Evolutionary conservation across 306 rosid species (phyloP).

Genomic region (Betula pendula): DNA sequence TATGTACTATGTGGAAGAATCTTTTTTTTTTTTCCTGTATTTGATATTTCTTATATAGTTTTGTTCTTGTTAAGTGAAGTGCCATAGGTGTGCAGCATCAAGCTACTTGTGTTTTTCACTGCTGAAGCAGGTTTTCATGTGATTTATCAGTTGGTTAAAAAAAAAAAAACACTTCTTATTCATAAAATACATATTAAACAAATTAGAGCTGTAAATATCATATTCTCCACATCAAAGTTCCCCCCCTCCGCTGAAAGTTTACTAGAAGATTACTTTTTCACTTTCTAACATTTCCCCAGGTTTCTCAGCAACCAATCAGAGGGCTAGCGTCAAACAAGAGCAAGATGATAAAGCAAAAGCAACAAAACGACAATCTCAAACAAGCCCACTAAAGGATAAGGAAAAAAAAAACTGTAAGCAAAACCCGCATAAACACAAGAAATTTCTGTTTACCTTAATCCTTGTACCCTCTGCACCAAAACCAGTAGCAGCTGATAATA

Average conservation of each 20-base stretch:
- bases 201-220: not conserved
- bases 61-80: not conserved
- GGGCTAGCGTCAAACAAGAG: not conserved
- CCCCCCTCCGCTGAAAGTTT: not conserved
- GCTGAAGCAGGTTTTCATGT: not conserved
- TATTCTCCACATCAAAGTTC: not conserved
- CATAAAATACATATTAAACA: not conserved
- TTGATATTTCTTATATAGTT: not conserved
- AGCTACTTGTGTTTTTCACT: not conserved
- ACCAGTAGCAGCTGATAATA: constrained; percentile 71
- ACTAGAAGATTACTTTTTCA: not conserved
- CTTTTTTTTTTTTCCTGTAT: no score
- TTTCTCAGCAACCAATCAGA: constrained; percentile 8
- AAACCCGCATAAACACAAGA: not conserved
- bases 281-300: constrained; percentile 6
- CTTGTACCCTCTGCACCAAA: constrained; percentile 82
- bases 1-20: not conserved
- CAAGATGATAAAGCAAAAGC: not conserved
- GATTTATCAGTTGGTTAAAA: not conserved
- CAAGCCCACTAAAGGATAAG: constrained; percentile 1
- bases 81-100: not conserved
- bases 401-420: not conserved
- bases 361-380: not conserved
- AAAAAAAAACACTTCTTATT: not conserved
- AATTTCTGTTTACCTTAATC: constrained; percentile 57